Evolutionary conservation across 306 rosid species (phyloP).

Genomic region (Prunus mume): DNA sequence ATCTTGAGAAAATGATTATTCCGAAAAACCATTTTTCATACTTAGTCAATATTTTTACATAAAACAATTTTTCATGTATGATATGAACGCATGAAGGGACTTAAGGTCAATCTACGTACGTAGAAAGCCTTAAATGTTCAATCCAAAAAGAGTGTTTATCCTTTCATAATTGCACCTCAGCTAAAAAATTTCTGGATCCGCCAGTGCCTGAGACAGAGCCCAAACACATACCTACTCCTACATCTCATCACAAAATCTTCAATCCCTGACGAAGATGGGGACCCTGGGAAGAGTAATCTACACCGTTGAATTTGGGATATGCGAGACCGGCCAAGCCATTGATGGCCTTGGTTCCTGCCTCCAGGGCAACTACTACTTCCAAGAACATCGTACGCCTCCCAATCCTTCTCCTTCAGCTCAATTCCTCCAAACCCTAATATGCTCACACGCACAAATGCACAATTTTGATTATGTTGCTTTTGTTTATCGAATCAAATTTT

Average conservation of each 20-base stretch:
- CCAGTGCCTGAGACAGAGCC: neutral
- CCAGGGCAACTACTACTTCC: constrained; percentile 82
- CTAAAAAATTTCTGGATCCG: no score
- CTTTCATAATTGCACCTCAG: no score
- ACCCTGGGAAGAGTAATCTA: constrained; percentile 75
- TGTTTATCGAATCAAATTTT: neutral
- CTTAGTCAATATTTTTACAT: no score
- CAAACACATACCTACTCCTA: neutral
- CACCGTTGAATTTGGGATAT: constrained; percentile 90
- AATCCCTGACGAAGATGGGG: constrained; percentile 49
- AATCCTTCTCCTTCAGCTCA: neutral
- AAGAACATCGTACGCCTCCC: constrained; percentile 61
- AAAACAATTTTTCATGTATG: no score
- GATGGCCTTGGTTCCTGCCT: constrained; percentile 92
- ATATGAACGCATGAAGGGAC: no score
- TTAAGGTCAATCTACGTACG: no score
- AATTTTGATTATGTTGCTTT: neutral
- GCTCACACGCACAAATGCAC: neutral
- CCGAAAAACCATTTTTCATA: no score
- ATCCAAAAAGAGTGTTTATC: no score
- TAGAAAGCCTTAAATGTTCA: no score
- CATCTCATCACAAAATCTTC: neutral
- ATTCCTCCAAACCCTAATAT: neutral
- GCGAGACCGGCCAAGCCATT: constrained; percentile 89
- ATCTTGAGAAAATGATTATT: no score